Evolutionary conservation across 192 early-diverging fungal genomes (phyloP), one percentile per base, ranked within the genome.

Genomic region (Chytriomyces sp.): DNA sequence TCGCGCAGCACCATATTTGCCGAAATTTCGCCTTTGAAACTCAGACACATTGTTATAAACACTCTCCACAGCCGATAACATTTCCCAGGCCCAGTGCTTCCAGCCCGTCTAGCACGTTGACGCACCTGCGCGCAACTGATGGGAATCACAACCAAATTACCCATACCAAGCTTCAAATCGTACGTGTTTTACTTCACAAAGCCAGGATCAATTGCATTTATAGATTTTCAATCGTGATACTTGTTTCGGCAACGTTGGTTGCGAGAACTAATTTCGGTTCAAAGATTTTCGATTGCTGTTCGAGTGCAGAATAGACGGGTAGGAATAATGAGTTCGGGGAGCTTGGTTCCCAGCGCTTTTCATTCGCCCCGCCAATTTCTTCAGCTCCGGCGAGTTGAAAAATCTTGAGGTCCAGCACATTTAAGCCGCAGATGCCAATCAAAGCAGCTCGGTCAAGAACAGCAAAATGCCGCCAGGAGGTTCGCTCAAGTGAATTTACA

Each of bases 231-330:
- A 86, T 85, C 0, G 98, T 99, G 76, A 99, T 96, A 2, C 93
- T 94, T 0, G 98, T 99, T 80, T 99, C 98, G 6, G 98, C 98
- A 89, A 99, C 97, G 82, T 99, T 99, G 64, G 98, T 99, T 2
- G 98, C 96, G 48, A 99, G 78, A 24, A 99, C 95, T 20, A 96
- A 92, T 79, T 99, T 99, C 1, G 95, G 94, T 57, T 98, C 97
- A 80, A 99, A 99, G 65, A 99, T 99, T 71, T 94, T 93, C 43
- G 91, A 86, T 80, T 99, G 98, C 87, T 98, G 92, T 53, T 99
- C 98, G 0, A 94, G 93, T 35, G 28, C 28, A 35, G 28, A 35
- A 35, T 35, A 35, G 28, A 35, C 28, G 28, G 28, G 28, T 35
- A 1, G 28, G 28, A 35, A 35, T 35, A 0, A 35, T 35, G 1